A percentile compares a stretch with the other conserved stretches of the same genome.
Conservation (phyloP, 306 rosid genomes). For the Lithocarpus polystachyus region DNA sequence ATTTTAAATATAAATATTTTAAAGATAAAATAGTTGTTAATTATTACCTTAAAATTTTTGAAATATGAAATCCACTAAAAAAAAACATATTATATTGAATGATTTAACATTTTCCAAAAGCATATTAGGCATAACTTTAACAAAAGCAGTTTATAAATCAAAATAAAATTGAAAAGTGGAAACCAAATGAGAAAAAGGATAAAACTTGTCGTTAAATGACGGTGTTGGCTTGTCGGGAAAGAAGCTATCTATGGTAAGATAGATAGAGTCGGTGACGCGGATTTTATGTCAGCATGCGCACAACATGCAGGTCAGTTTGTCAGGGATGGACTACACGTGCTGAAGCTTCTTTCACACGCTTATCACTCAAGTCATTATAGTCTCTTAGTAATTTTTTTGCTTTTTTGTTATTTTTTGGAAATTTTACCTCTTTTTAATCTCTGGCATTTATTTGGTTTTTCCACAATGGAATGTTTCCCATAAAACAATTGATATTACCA, state of each 20-base stretch:
- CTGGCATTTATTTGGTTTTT: not conserved
- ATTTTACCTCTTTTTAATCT: not conserved
- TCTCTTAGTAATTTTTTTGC: not conserved
- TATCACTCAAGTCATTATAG: not conserved
- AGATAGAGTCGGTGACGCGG: slow-evolving; percentile 24
- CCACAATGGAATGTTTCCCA: not conserved
- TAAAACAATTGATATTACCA: not conserved
- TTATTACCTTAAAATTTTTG: too few relatives aligned
- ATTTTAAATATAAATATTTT: too few relatives aligned
- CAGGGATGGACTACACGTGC: slow-evolving; percentile 42
- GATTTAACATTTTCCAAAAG: too few relatives aligned
- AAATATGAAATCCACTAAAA: too few relatives aligned
- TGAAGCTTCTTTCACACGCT: slow-evolving; percentile 30
- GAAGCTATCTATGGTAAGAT: not conserved
- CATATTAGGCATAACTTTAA: too few relatives aligned
- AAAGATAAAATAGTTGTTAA: too few relatives aligned
- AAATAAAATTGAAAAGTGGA: not conserved
- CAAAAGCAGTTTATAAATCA: too few relatives aligned
- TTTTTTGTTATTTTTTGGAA: not conserved
- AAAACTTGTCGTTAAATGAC: not conserved
- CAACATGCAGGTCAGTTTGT: slow-evolving; percentile 3
- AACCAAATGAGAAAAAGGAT: not conserved
- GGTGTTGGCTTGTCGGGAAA: slow-evolving; percentile 20
- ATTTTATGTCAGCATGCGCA: slow-evolving; percentile 21
- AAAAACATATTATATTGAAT: too few relatives aligned